Base-by-base conservation (phyloP, 139 green algal species). In the Pseudopediastrum boryanum region DNA sequence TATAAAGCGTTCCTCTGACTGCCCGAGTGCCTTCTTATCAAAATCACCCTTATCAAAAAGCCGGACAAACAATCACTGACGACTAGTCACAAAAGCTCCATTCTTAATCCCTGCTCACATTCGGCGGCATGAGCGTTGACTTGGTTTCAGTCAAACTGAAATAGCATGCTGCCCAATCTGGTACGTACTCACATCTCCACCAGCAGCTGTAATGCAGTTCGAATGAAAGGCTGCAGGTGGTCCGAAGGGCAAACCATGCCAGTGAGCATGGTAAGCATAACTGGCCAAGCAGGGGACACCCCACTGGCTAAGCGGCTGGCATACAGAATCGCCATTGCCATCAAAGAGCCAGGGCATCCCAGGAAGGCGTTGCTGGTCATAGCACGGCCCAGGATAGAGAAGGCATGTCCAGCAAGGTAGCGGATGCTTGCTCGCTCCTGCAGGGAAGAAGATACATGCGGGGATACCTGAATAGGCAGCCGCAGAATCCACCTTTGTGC, bases 271-370 rank as follows among this genome's bases (percentile, higher is more conserved):
- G 19, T 16, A 51, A 82, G 65, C 35, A 65, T 51, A 25, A 29
- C 10, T 29, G 76, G 76, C 76, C 76, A 82, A 7, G 31, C 39
- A 16, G 76, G 76, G 19, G 62, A 21, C 36, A 82, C 31, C 1
- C 76, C 76, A 10, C 41, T 65, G 13, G 76, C 76, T 8, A 75
- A 27, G 39, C 76, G 64, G 25, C 39, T 85, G 16, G 81, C 85
- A 43, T 89, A 92, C 58, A 93, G 69, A 35, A 93, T 56, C 23
- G 85, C 87, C 1, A 85, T 84, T 23, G 88, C 89, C 23, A 89
- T 83, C 29, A 93, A 69, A 13, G 75, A 87, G 21, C 87, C 87
- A 4, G 87, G 82, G 82, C 84, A 91, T 65, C 92, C 92, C 36
- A 91, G 78, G 67, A 93, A 92, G 19, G 84, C 80, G 29, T 64